Conservation (phyloP, 2,329 filamentous ascomycete genomes). For the Xylogone sp. region DNA sequence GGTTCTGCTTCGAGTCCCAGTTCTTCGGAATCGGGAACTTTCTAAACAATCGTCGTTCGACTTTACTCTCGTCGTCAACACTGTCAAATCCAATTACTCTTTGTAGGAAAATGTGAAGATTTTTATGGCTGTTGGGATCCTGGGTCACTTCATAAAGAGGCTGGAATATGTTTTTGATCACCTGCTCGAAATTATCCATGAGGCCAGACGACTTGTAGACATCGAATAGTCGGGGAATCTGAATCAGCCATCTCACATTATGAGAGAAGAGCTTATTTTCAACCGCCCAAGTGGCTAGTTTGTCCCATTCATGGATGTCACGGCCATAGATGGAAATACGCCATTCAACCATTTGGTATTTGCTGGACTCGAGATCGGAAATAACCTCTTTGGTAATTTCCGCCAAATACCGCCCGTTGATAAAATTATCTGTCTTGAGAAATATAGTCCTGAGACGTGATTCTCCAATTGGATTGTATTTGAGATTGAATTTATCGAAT, state of each 20-base stretch:
- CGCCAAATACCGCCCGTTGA: conserved; percentile 90
- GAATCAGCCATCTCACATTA: conserved; percentile 95
- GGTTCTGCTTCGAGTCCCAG: conserved; percentile 92
- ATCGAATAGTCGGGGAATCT: conserved; percentile 90
- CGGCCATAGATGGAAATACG: conserved; percentile 96
- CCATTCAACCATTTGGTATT: conserved; percentile 99
- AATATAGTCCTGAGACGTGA: conserved; percentile 97
- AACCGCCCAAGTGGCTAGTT: conserved; percentile 92
- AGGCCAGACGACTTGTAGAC: conserved; percentile 88
- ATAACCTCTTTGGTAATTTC: conserved; percentile 99
- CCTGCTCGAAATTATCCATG: conserved; percentile 86
- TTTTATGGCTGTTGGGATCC: conserved; percentile 80
- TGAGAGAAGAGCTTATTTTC: conserved; percentile 98
- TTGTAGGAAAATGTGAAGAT: conserved; percentile 91
- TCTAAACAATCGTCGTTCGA: conserved; percentile 87
- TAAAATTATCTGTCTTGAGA: conserved; percentile 96
- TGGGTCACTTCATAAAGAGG: conserved; percentile 93
- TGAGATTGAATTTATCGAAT: conserved; percentile 99
- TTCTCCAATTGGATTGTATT: conserved; percentile 97
- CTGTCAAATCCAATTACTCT: conserved; percentile 96
- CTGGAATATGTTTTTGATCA: conserved; percentile 87
- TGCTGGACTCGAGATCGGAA: conserved; percentile 93
- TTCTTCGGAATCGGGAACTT: conserved; percentile 89
- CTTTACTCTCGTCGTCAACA: conserved; percentile 97
- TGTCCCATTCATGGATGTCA: conserved; percentile 93